Conservation (phyloP, 768 basidiomycete genomes). For the Megacollybia marginata region DNA sequence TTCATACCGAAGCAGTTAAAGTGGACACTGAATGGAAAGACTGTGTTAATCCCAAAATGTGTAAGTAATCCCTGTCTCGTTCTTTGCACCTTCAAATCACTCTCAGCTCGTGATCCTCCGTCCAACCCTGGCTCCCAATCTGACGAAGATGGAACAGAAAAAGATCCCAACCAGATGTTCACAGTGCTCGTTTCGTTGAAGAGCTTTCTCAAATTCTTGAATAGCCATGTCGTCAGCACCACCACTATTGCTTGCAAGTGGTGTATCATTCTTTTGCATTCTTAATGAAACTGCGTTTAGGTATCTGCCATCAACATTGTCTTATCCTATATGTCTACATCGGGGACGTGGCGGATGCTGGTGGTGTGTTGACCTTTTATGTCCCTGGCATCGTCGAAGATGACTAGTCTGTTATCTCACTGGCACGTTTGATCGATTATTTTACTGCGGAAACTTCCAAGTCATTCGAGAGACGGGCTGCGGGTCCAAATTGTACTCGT, state of each 20-base stretch:
- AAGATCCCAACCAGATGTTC: constrained; percentile 52
- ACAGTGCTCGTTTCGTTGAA: constrained; percentile 63
- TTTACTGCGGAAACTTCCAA: too few relatives aligned
- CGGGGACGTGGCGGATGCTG: constrained; percentile 69
- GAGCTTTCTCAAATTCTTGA: constrained; percentile 77
- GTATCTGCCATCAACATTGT: constrained; percentile 77
- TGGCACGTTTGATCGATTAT: too few relatives aligned
- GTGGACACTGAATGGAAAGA: constrained; percentile 76
- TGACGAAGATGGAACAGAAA: constrained; percentile 21
- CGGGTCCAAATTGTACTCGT: too few relatives aligned
- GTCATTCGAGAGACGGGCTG: too few relatives aligned
- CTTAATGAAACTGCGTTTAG: constrained; percentile 27
- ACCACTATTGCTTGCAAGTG: constrained; percentile 75
- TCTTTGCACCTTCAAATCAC: neutral
- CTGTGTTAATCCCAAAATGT: constrained; percentile 58
- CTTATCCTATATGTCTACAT: constrained; percentile 87
- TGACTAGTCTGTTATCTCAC: constrained; percentile 9
- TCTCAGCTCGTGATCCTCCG: neutral
- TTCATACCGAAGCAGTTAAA: constrained; percentile 65
- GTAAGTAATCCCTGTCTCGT: constrained; percentile 17
- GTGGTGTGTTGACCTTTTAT: constrained; percentile 84
- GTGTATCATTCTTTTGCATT: neutral
- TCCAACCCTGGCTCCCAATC: neutral
- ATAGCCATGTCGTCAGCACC: constrained; percentile 70
- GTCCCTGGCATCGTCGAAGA: constrained; percentile 74